Percentiles rank a stretch among this genome's conserved stretches.
phyloP scores from a whole-genome alignment of 768 basidiomycete species.

The Lactarius hengduanensis region DNA sequence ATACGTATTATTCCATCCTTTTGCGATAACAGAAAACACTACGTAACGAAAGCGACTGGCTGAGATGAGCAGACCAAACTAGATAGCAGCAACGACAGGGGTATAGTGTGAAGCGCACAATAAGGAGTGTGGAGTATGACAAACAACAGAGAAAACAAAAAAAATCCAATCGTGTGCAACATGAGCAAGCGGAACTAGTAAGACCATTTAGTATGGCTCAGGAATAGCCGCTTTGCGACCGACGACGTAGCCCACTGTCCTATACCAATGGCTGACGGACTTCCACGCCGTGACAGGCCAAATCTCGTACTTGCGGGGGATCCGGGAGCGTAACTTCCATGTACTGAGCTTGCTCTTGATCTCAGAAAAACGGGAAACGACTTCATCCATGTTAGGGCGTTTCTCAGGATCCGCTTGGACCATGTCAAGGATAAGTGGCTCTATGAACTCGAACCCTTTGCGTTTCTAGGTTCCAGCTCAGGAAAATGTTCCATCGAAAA shows the following conservation, averaged over 20 bases:
- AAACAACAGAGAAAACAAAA: background rate
- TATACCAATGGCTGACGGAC: constrained; percentile 8
- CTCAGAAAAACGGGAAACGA: constrained; percentile 3
- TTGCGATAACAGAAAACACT: background rate
- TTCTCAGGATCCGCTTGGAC: constrained; percentile 36
- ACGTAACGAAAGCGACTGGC: background rate
- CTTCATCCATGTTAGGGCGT: constrained; percentile 33
- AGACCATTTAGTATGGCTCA: background rate
- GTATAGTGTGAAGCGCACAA: background rate
- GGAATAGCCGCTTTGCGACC: constrained; percentile 13
- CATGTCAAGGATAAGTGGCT: constrained; percentile 36
- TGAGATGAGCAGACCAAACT: background rate
- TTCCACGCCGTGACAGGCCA: constrained; percentile 5
- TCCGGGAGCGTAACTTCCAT: constrained; percentile 19
- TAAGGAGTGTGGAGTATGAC: background rate
- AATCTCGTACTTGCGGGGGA: background rate
- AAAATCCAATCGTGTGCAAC: no score
- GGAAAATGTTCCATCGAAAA: no score
- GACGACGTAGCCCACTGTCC: constrained; percentile 6
- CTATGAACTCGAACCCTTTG: constrained; percentile 15
- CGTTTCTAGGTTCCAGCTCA: background rate
- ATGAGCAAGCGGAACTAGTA: no score
- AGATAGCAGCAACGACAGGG: background rate
- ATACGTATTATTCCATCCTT: background rate
- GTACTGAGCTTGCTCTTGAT: constrained; percentile 5